phyloP scores from a whole-genome alignment of 495 filamentous ascomycete genomes.

The Neurospora sp. region DNA sequence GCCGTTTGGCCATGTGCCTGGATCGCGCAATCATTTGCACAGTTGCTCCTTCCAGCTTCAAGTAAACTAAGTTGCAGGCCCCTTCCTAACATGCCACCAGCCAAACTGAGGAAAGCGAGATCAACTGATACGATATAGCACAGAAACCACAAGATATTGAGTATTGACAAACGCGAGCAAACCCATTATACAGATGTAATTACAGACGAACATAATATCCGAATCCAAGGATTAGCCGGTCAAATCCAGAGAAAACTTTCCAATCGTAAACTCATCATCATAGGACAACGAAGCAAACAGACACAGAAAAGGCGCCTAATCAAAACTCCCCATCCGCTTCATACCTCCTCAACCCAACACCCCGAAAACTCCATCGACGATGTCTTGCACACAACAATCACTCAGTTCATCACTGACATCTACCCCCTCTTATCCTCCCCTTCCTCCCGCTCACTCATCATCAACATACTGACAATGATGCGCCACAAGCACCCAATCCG shows the following conservation, averaged over 20 bases:
- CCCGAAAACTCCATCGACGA: background rate
- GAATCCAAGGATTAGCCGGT: rapidly evolving
- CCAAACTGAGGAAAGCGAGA: no score
- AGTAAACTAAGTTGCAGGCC: no score
- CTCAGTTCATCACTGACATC: no score
- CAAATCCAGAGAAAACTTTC: background rate
- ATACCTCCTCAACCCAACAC: background rate
- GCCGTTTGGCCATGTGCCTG: background rate
- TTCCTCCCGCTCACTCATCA: no score
- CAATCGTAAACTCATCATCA: background rate
- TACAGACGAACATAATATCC: background rate
- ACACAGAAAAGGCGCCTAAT: background rate
- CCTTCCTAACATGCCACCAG: no score
- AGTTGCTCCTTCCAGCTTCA: background rate
- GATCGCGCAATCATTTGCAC: background rate
- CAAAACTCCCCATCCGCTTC: background rate
- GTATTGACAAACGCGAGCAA: no score
- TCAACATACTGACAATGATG: conserved; percentile 21
- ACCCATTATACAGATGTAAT: background rate
- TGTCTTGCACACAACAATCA: no score
- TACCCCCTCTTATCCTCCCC: no score
- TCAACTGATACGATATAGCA: no score
- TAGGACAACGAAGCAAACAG: background rate
- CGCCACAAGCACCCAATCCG: conserved; percentile 25
- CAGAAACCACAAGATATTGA: no score